Conservation (phyloP, 768 basidiomycete genomes). For the Mycena latifolia region DNA sequence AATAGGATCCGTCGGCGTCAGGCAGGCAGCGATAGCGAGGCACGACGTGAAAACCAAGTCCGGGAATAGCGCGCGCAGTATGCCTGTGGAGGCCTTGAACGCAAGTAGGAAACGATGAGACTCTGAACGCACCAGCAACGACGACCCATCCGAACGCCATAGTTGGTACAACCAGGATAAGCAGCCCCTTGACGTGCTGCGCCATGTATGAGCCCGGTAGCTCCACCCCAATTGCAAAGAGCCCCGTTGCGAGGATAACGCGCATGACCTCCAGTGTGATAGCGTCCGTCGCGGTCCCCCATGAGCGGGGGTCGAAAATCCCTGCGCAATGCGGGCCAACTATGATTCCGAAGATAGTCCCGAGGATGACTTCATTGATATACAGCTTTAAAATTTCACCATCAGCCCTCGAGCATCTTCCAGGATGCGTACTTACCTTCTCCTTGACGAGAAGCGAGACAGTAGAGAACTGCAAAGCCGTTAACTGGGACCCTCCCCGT, state of each 20-base stretch:
- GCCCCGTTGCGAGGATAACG: not conserved
- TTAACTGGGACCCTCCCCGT: too few species aligned
- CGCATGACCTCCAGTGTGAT: slow-evolving; percentile 88
- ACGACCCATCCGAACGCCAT: slow-evolving; percentile 83
- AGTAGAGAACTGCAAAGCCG: slow-evolving; percentile 76
- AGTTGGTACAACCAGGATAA: slow-evolving; percentile 75
- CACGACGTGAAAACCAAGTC: slow-evolving; percentile 77
- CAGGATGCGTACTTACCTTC: slow-evolving; percentile 56
- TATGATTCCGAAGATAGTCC: slow-evolving; percentile 75
- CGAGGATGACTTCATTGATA: slow-evolving; percentile 94
- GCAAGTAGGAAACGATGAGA: too few species aligned
- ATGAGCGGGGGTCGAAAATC: slow-evolving; percentile 82
- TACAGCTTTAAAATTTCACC: slow-evolving; percentile 65
- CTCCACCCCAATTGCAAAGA: not conserved
- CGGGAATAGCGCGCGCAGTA: slow-evolving; percentile 82
- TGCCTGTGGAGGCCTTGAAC: slow-evolving; percentile 48
- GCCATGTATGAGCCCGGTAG: not conserved
- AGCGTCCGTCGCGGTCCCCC: slow-evolving; percentile 64
- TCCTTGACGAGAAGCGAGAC: slow-evolving; percentile 88
- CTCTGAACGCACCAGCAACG: slow-evolving; percentile 69
- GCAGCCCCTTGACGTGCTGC: not conserved
- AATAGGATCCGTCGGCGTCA: slow-evolving; percentile 96
- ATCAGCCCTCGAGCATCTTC: not conserved
- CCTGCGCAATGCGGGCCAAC: slow-evolving; percentile 81
- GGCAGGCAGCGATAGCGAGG: slow-evolving; percentile 88